phyloP scores from a whole-genome alignment of 805 yeast species.

The Monosporozyma aerobia region DNA sequence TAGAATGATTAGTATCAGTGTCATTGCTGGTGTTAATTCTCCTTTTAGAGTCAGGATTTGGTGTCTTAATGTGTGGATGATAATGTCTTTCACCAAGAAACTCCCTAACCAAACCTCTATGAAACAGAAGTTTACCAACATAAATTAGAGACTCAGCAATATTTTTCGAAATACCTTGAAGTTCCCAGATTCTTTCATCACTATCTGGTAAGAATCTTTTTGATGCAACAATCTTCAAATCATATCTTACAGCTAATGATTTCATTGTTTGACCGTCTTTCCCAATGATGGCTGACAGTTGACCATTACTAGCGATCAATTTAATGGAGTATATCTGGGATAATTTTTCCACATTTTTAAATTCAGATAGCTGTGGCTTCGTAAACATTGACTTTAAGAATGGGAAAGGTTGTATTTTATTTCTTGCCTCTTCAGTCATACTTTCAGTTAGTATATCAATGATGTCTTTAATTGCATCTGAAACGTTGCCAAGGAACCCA shows the following conservation, averaged over 20 bases:
- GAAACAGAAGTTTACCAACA: conserved; percentile 13
- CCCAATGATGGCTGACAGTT: conserved; percentile 82
- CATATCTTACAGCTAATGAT: conserved; percentile 44
- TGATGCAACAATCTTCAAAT: conserved; percentile 77
- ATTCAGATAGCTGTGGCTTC: conserved; percentile 11
- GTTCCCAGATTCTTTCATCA: conserved; percentile 75
- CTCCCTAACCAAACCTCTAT: not conserved
- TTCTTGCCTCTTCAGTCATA: conserved; percentile 20
- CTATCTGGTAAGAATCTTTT: conserved; percentile 71
- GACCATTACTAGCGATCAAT: conserved; percentile 68
- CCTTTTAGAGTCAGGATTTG: conserved; percentile 19
- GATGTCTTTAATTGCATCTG: conserved; percentile 58
- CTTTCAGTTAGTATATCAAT: conserved; percentile 38
- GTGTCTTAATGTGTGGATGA: conserved; percentile 37
- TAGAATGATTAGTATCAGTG: not conserved
- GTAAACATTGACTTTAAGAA: conserved; percentile 20
- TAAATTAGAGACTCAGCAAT: conserved; percentile 57
- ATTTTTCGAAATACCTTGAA: conserved; percentile 63
- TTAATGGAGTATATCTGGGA: conserved; percentile 34
- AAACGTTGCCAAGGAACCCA: conserved; percentile 59
- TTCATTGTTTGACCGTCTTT: conserved; percentile 71
- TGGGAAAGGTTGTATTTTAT: conserved; percentile 44
- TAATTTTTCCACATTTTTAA: conserved; percentile 9
- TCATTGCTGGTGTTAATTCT: not conserved
- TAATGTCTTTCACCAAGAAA: conserved; percentile 34